Evolutionary conservation across 2,329 filamentous ascomycete genomes (phyloP).

Genomic region (Daldinia eschscholtzii): DNA sequence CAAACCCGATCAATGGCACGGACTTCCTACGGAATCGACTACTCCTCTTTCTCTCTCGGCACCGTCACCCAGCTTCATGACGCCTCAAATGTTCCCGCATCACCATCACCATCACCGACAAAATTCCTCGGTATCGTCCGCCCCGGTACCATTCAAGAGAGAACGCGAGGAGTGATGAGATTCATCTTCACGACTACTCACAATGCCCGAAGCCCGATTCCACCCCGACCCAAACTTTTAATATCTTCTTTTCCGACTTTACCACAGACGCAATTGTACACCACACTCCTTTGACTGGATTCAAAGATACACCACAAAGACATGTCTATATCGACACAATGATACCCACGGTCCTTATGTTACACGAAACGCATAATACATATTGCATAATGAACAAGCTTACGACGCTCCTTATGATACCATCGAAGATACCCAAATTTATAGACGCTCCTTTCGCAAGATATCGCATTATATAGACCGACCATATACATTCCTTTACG

Average conservation of each 20-base stretch:
- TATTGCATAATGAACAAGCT: constrained; percentile 53
- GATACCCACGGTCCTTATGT: constrained; percentile 54
- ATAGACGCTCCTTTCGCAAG: constrained; percentile 60
- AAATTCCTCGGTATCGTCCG: constrained; percentile 53
- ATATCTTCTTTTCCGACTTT: constrained; percentile 44
- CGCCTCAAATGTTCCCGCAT: constrained; percentile 54
- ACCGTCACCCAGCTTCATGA: constrained; percentile 53
- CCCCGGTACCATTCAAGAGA: constrained; percentile 52
- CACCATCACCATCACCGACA: constrained; percentile 55
- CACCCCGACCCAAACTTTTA: constrained; percentile 44
- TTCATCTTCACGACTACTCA: constrained; percentile 11
- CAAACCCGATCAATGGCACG: constrained; percentile 59
- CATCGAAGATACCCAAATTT: constrained; percentile 58
- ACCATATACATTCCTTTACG: constrained; percentile 53
- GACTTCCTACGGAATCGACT: constrained; percentile 55
- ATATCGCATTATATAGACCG: constrained; percentile 52
- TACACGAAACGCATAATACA: constrained; percentile 49
- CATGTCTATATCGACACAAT: constrained; percentile 54
- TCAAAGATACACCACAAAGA: constrained; percentile 48
- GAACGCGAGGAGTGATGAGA: constrained; percentile 52
- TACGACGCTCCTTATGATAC: constrained; percentile 56
- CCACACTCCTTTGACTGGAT: constrained; percentile 55
- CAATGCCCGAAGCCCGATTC: constrained; percentile 38
- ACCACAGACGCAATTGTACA: constrained; percentile 55
- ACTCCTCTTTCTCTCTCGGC: constrained; percentile 53